Evolutionary conservation across 495 filamentous ascomycete species (phyloP).

Genomic region (Thermochaetoides thermophila): DNA sequence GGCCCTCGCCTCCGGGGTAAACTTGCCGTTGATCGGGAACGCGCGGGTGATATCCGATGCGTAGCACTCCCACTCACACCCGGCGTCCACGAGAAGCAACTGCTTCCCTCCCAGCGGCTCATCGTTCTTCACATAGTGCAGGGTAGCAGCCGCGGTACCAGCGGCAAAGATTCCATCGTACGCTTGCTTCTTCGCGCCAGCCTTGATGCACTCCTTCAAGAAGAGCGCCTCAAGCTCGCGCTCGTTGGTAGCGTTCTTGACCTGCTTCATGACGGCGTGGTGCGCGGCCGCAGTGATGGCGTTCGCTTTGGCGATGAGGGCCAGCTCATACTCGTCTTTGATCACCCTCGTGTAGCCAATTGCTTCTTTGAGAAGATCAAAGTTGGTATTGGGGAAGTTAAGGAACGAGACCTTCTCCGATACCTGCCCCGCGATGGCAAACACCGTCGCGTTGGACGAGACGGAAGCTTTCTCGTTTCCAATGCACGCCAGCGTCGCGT

Average conservation of each 20-base stretch:
- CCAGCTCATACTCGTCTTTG: constrained; percentile 77
- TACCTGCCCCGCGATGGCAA: constrained; percentile 57
- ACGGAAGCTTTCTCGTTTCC: constrained; percentile 17
- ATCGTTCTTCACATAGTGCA: constrained; percentile 79
- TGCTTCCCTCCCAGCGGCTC: constrained; percentile 49
- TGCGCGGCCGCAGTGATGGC: constrained; percentile 64
- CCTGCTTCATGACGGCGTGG: constrained; percentile 49
- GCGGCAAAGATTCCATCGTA: constrained; percentile 75
- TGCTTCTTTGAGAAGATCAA: constrained; percentile 48
- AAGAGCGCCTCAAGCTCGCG: constrained; percentile 71
- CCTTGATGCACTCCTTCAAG: constrained; percentile 55
- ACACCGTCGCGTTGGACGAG: constrained; percentile 36
- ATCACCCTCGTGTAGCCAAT: constrained; percentile 66
- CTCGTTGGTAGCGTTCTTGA: constrained; percentile 57
- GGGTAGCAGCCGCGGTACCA: constrained; percentile 63
- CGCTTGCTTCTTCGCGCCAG: constrained; percentile 61
- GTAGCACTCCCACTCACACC: constrained; percentile 66
- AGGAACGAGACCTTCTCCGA: constrained; percentile 49
- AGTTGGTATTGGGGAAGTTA: constrained; percentile 46
- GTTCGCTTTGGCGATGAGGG: constrained; percentile 71
- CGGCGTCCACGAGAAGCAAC: constrained; percentile 72
- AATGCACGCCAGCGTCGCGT: constrained; percentile 40
- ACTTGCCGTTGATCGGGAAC: constrained; percentile 68
- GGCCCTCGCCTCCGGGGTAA: constrained; percentile 51
- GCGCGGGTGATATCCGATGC: constrained; percentile 82